Percentiles rank a stretch among this genome's conserved stretches.
These are phyloP conservation scores for Tetragonia tetragonoides DNA, from an alignment of 148 eudicot species.

Conservation along the genomic window DNA sequence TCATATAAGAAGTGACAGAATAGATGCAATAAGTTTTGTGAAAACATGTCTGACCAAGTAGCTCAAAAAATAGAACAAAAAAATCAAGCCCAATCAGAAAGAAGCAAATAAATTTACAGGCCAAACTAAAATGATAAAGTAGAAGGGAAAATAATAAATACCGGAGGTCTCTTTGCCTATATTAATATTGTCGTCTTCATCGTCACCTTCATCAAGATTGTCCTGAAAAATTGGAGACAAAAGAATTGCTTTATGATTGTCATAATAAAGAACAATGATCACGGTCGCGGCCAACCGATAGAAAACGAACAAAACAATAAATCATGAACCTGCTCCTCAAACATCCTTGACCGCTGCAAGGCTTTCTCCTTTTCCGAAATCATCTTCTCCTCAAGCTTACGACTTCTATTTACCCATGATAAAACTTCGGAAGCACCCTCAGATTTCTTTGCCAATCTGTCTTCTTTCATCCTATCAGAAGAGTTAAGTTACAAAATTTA, in stretches of 20 bases:
- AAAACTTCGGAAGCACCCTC: constrained; percentile 72
- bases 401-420: constrained; percentile 84
- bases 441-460: constrained; percentile 61
- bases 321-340: constrained; percentile 79
- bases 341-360: constrained; percentile 66
- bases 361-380: constrained; percentile 73
- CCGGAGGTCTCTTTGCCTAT: constrained; percentile 35
- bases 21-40: background rate
- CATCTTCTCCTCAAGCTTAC: constrained; percentile 73
- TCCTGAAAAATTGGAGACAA: constrained; percentile 45
- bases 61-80: too few species aligned
- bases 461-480: constrained; percentile 65
- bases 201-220: constrained; percentile 58
- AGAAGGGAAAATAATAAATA: constrained; percentile 19
- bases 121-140: background rate
- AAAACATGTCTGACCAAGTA: too few species aligned
- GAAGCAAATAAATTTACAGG: background rate
- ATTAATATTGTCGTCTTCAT: constrained; percentile 50
- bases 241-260: background rate
- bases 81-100: constrained; percentile 3
- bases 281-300: constrained; percentile 1
- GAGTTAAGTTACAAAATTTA: background rate
- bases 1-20: constrained; percentile 15
- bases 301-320: background rate
- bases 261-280: background rate